Evolutionary conservation across 371 early-diverging fungal genomes (phyloP).

Genomic region (Rhizopus stolonifer): DNA sequence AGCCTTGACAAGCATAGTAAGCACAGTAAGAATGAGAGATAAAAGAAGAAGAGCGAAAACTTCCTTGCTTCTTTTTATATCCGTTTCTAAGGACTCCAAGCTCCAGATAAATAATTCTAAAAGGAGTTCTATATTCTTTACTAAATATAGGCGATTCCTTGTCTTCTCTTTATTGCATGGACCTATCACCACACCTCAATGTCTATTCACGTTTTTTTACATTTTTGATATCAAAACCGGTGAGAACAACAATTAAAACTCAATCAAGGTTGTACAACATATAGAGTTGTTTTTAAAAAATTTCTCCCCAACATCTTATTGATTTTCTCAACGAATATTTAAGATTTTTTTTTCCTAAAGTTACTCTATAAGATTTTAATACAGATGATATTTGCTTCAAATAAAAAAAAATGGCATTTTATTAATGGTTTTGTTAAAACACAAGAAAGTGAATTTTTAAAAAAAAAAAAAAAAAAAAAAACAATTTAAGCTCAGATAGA

Average conservation of each 20-base stretch:
- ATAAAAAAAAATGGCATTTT: no score
- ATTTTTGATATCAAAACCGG: background rate
- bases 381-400: no score
- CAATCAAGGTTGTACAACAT: background rate
- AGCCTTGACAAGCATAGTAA: constrained; percentile 30
- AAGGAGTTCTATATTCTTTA: background rate
- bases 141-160: background rate
- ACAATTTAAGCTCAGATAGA: no score
- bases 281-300: no score
- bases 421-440: no score
- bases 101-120: background rate
- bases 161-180: background rate
- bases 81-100: background rate
- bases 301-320: no score
- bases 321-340: no score
- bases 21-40: background rate
- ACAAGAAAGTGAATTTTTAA: no score
- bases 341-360: no score
- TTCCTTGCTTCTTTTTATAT: constrained; percentile 1
- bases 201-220: background rate
- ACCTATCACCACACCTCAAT: background rate
- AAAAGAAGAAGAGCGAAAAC: background rate
- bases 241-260: background rate
- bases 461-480: no score
- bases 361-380: no score